Conservation (phyloP, 768 basidiomycete genomes). For the Leucocoprinus leucothites region DNA sequence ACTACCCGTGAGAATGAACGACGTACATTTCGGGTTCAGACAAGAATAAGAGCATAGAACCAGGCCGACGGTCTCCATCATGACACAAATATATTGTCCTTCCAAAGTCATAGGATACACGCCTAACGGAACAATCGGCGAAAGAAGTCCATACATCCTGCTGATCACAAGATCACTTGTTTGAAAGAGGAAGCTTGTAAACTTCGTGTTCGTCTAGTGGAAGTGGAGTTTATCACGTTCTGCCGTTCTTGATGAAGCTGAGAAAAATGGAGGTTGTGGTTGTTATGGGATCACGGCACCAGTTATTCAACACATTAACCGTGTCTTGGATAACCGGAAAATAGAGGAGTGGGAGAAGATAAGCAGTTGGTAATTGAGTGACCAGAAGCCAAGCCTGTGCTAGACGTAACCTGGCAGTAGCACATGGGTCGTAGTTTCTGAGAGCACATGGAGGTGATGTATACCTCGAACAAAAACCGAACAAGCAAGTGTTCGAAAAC, state of each 20-base stretch:
- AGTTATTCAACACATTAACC: too few relatives aligned
- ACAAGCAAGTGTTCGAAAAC: background rate
- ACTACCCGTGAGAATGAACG: too few relatives aligned
- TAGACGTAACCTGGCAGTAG: background rate
- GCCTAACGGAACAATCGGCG: background rate
- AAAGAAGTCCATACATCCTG: background rate
- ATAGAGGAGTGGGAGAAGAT: background rate
- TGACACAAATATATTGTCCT: background rate
- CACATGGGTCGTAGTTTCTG: background rate
- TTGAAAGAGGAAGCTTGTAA: background rate
- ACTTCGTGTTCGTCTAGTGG: background rate
- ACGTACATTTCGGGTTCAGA: too few relatives aligned
- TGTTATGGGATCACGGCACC: background rate
- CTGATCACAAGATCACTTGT: slow-evolving; percentile 1
- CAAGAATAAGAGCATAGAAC: background rate
- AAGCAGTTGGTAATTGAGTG: too few relatives aligned
- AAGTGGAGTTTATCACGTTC: slow-evolving; percentile 1
- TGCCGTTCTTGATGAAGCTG: background rate
- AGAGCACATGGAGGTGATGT: background rate
- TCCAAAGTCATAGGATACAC: too few relatives aligned
- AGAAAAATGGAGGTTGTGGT: background rate
- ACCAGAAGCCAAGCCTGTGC: too few relatives aligned
- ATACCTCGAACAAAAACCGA: too few relatives aligned
- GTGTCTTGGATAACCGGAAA: background rate
- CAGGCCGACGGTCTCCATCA: background rate